Percentiles rank a stretch among this genome's conserved stretches.
Evolutionary conservation across 2,329 filamentous ascomycete genomes (phyloP).

Genomic region (Botrytis fragariae): DNA sequence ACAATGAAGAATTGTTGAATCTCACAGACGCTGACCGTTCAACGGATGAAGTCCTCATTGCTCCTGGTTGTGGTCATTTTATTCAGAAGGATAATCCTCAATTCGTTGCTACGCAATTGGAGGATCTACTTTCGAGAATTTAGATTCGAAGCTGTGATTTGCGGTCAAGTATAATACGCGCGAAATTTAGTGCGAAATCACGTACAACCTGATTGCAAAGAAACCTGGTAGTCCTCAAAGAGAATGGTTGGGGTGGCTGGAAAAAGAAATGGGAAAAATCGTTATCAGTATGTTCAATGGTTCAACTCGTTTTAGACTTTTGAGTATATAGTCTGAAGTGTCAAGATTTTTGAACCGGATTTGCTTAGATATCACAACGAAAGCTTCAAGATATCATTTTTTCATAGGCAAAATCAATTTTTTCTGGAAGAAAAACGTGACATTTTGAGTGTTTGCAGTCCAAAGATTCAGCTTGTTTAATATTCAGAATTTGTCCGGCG

Average conservation of each 20-base stretch:
- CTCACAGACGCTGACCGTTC: background rate
- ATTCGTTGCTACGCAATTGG: background rate
- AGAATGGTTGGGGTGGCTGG: background rate
- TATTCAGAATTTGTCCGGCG: fast-evolving
- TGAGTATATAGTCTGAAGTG: background rate
- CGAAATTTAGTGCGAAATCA: background rate
- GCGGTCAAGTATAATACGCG: fast-evolving
- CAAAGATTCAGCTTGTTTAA: background rate
- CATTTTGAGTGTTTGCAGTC: background rate
- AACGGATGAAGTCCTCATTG: background rate
- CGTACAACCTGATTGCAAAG: background rate
- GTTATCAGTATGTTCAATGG: background rate
- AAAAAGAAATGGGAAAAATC: background rate
- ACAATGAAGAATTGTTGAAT: background rate
- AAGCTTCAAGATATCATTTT: too few relatives aligned
- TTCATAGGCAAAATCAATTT: too few relatives aligned
- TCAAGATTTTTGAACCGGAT: too few relatives aligned
- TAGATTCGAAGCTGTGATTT: background rate
- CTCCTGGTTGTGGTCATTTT: background rate
- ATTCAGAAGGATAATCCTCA: background rate
- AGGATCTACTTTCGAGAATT: background rate
- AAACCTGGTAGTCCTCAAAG: background rate
- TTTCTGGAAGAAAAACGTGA: background rate
- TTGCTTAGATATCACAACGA: fast-evolving
- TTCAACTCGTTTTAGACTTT: background rate